Evolutionary conservation across 345 rosid genomes (phyloP).

Genomic region (Populus ilicifolia): DNA sequence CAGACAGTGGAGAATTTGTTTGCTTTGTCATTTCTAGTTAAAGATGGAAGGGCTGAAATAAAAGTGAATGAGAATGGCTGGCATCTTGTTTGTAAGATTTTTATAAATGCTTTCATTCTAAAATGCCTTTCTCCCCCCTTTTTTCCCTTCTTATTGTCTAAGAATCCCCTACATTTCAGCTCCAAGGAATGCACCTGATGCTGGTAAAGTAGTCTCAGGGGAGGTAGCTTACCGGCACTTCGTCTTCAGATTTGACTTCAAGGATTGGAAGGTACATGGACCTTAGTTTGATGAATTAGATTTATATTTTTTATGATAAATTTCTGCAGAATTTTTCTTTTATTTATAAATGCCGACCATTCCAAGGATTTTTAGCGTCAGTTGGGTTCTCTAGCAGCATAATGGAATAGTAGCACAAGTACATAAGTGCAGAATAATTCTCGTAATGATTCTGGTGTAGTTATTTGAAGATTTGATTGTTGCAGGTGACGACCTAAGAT

Average conservation of each 20-base stretch:
- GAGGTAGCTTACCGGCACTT: slow-evolving; percentile 36
- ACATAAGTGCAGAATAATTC: neutral
- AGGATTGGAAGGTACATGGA: slow-evolving; percentile 43
- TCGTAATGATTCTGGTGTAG: neutral
- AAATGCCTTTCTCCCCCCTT: neutral
- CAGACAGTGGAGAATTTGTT: slow-evolving; percentile 52
- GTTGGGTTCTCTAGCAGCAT: neutral
- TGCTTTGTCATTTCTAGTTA: slow-evolving; percentile 48
- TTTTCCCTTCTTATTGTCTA: neutral
- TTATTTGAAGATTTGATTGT: neutral
- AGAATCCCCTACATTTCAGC: slow-evolving; percentile 17
- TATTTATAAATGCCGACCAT: neutral
- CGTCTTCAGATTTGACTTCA: slow-evolving; percentile 44
- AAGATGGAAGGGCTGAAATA: slow-evolving; percentile 46
- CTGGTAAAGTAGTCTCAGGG: slow-evolving; percentile 28
- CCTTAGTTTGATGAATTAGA: neutral
- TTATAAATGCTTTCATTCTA: neutral
- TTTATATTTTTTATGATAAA: neutral
- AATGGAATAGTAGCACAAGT: neutral
- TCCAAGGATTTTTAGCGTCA: neutral
- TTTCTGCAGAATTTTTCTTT: neutral
- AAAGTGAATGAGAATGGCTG: slow-evolving; percentile 28
- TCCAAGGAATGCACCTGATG: slow-evolving; percentile 43
- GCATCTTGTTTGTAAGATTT: slow-evolving; percentile 43
- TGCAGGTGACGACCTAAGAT: neutral